phyloP scores from a whole-genome alignment of 305 asterid species.

The Euphrasia arctica region DNA sequence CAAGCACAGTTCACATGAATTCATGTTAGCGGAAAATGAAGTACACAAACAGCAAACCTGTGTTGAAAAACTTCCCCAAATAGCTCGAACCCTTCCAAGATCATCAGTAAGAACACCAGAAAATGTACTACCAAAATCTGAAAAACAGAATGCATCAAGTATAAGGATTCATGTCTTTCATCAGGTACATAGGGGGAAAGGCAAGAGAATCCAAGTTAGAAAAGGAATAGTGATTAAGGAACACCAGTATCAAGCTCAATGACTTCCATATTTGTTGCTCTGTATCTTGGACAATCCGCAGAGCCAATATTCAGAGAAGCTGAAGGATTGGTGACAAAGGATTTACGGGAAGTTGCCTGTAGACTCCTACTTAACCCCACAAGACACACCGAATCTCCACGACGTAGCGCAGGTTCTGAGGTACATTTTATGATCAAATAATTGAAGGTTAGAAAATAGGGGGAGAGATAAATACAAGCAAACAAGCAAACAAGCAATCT shows the following conservation, averaged over 20 bases:
- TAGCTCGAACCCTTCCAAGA: constrained; percentile 87
- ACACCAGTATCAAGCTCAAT: constrained; percentile 96
- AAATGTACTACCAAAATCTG: constrained; percentile 94
- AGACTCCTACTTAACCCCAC: constrained; percentile 95
- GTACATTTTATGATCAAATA: constrained; percentile 25
- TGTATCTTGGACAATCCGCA: constrained; percentile 91
- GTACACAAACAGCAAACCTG: constrained; percentile 51
- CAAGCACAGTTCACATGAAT: constrained; percentile 27
- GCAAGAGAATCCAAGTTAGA: neutral
- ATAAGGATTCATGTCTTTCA: constrained; percentile 20
- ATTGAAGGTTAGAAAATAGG: constrained; percentile 21
- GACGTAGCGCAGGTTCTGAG: constrained; percentile 86
- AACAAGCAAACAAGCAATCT: neutral
- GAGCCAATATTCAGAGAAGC: constrained; percentile 91
- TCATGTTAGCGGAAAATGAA: constrained; percentile 25
- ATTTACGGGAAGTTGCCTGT: constrained; percentile 96
- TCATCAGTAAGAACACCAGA: constrained; percentile 98
- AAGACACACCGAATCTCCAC: constrained; percentile 95
- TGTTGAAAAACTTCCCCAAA: constrained; percentile 98
- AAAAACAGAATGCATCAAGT: constrained; percentile 27
- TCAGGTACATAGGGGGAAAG: neutral
- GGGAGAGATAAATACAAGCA: constrained; percentile 13
- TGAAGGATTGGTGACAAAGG: constrained; percentile 90
- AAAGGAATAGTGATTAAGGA: neutral
- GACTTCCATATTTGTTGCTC: constrained; percentile 99